Percentiles rank a stretch among this genome's conserved stretches.
These are phyloP conservation scores for Didymella glomerata DNA, from an alignment of 2,329 filamentous ascomycete genomes.

Conservation along the genomic window DNA sequence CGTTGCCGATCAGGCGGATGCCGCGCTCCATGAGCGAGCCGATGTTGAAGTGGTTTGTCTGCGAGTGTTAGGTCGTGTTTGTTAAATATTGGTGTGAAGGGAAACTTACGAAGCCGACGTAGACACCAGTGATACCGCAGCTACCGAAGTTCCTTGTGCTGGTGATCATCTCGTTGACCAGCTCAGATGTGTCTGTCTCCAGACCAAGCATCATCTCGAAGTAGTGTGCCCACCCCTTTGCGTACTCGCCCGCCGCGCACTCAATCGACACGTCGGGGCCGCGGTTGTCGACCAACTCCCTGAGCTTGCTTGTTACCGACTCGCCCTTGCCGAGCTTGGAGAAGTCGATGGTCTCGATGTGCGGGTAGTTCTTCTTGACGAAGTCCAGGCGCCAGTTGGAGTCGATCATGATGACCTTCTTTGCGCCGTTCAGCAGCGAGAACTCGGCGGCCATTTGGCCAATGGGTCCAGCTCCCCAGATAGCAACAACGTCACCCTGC, in stretches of 20 bases:
- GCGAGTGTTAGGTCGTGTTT: background rate
- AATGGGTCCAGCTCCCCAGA: constrained; percentile 88
- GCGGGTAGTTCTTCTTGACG: constrained; percentile 69
- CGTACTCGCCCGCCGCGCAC: constrained; percentile 69
- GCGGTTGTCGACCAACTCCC: constrained; percentile 72
- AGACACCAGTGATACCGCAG: constrained; percentile 78
- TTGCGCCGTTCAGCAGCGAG: constrained; percentile 74
- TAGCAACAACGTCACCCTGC: constrained; percentile 76
- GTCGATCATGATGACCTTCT: constrained; percentile 81
- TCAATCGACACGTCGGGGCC: constrained; percentile 81
- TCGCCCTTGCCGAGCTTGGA: constrained; percentile 67
- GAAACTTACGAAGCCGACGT: constrained; percentile 65
- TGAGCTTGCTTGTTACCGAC: constrained; percentile 75
- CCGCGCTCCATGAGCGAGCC: constrained; percentile 86
- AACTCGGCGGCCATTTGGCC: constrained; percentile 79
- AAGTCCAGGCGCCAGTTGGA: constrained; percentile 75
- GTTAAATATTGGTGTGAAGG: background rate
- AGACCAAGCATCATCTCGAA: constrained; percentile 69
- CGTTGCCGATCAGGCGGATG: constrained; percentile 77
- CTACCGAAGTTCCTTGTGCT: constrained; percentile 76
- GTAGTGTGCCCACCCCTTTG: constrained; percentile 68
- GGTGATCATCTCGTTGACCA: constrained; percentile 81
- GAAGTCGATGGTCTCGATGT: constrained; percentile 76
- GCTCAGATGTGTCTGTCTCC: constrained; percentile 86
- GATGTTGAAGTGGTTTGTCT: constrained; percentile 85